phyloP scores from a whole-genome alignment of 345 rosid species.

The Toxicodendron radicans region DNA sequence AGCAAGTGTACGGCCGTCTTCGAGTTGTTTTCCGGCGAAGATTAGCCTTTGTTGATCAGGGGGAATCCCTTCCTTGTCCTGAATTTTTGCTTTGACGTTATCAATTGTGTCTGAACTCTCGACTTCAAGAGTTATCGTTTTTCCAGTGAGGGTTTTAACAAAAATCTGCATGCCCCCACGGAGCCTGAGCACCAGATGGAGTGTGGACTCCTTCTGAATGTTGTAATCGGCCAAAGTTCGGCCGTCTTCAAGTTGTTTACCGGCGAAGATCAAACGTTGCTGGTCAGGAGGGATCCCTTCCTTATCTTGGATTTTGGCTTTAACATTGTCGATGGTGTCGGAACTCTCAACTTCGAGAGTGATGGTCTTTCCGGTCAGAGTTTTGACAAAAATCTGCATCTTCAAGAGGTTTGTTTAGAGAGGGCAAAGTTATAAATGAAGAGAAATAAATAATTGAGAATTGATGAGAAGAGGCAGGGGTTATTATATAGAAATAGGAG shows the following conservation, averaged over 20 bases:
- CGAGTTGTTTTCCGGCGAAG: background rate
- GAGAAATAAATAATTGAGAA: no score
- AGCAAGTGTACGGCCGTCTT: background rate
- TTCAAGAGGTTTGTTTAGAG: no score
- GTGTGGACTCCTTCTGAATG: constrained; percentile 14
- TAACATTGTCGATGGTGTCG: background rate
- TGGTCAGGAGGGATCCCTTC: background rate
- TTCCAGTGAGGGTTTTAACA: constrained; percentile 22
- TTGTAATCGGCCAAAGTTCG: background rate
- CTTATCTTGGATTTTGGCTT: constrained; percentile 1
- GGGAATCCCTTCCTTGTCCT: constrained; percentile 21
- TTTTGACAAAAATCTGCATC: constrained; percentile 6
- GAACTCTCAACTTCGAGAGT: background rate
- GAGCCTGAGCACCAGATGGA: background rate
- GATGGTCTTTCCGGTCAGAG: background rate
- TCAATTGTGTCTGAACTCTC: constrained; percentile 17
- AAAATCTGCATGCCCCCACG: background rate
- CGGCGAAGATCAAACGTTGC: background rate
- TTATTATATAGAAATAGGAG: no score
- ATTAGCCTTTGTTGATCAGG: background rate
- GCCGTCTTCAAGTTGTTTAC: background rate
- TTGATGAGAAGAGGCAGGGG: no score
- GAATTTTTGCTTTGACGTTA: constrained; percentile 18
- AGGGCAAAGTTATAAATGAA: no score
- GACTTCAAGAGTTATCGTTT: constrained; percentile 18